Evolutionary conservation across 306 rosid genomes (phyloP).

Genomic region (Malus asiatica): DNA sequence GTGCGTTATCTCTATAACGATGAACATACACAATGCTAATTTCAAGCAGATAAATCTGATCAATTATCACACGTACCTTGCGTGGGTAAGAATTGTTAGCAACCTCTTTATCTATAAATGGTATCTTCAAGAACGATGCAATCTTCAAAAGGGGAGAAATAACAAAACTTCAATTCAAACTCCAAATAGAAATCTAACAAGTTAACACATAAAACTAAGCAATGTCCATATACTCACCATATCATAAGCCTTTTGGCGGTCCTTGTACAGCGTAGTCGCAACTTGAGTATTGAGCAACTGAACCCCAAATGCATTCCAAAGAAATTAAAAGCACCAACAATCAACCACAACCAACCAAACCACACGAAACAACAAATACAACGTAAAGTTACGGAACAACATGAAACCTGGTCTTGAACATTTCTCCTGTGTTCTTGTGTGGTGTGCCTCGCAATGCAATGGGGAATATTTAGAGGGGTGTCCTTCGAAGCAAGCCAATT

Average conservation of each 20-base stretch:
- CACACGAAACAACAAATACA: too few relatives aligned
- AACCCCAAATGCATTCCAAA: slow-evolving; percentile 16
- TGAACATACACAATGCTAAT: neutral
- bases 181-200: neutral
- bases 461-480: slow-evolving; percentile 65
- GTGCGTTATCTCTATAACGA: neutral
- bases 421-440: slow-evolving; percentile 55
- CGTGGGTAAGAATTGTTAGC: slow-evolving; percentile 71
- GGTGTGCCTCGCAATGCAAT: slow-evolving; percentile 79
- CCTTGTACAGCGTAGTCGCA: slow-evolving; percentile 66
- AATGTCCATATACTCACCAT: slow-evolving; percentile 38
- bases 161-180: neutral
- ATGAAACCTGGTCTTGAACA: slow-evolving; percentile 79
- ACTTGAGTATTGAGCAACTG: slow-evolving; percentile 73
- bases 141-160: slow-evolving; percentile 31
- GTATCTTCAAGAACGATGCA: slow-evolving; percentile 72
- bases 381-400: neutral
- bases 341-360: neutral
- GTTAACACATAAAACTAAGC: neutral
- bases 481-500: slow-evolving; percentile 91
- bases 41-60: slow-evolving; percentile 8
- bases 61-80: slow-evolving; percentile 45
- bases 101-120: slow-evolving; percentile 79
- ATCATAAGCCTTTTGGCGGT: slow-evolving; percentile 86
- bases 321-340: neutral